These are phyloP conservation scores for Fusarium sp. DNA, from an alignment of 2,329 filamentous ascomycete species.

Conservation along the genomic window DNA sequence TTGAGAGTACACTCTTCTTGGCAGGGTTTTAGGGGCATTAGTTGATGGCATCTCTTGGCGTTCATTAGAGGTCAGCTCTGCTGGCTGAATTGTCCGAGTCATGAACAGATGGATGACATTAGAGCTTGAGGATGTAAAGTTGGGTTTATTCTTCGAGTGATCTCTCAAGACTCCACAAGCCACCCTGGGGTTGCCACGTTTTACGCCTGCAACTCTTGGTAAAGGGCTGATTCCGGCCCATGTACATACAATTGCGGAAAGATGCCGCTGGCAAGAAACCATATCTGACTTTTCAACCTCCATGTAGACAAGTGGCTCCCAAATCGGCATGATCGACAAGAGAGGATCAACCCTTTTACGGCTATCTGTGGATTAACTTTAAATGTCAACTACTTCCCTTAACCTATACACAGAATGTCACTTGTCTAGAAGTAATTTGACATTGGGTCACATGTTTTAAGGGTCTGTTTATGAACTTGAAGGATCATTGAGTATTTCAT, in stretches of 20 bases:
- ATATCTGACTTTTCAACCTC: neutral
- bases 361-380: neutral
- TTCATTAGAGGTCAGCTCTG: neutral
- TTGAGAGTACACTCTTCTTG: constrained; percentile 32
- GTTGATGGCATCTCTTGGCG: neutral
- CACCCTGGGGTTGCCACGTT: neutral
- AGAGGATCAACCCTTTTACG: neutral
- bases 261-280: neutral
- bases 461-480: neutral
- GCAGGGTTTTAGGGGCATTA: neutral
- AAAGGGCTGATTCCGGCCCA: neutral
- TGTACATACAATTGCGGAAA: neutral
- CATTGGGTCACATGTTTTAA: neutral
- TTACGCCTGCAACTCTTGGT: neutral
- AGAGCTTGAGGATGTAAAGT: neutral
- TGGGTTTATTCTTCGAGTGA: neutral
- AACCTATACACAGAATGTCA: neutral
- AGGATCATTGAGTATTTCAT: neutral
- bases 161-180: neutral
- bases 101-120: neutral
- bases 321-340: neutral
- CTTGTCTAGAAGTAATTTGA: neutral
- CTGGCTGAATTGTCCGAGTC: neutral
- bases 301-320: neutral
- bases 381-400: neutral